Evolutionary conservation across 2,329 filamentous ascomycete genomes (phyloP), one percentile per base, ranked within the genome.

Genomic region (Cladophialophora exuberans): DNA sequence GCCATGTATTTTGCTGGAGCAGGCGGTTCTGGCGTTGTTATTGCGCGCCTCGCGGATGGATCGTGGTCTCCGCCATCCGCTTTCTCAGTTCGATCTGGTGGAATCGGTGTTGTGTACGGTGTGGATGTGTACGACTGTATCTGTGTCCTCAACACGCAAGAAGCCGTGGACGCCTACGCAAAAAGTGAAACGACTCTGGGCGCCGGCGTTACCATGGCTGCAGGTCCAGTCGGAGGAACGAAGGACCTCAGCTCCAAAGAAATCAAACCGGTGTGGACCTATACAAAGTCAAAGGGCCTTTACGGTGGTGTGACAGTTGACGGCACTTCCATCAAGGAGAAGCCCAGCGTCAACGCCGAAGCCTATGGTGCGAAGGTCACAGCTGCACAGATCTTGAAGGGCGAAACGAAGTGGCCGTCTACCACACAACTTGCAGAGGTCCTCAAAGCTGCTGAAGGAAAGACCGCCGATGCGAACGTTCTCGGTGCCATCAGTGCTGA

Each of bases 1-100:
- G 57, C 48, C 9, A 60, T 60, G 57, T 57, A 52, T 18, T 28
- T 60, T 3, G 53, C 54, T n/a, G 57, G 57, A 13, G n/a, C 57
- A 3, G 45, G 43, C 4, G 53, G 57, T 3, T 60, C 57, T 6
- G 57, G 57, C 18, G 50, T 60, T 9, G 42, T 60, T 5, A 35
- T 60, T 6, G 57, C 57, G 5, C 57, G 57, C 15, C 57, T 60
- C 7, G 23, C 57, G 2, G 50, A 57, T 36, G 57, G 57, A n/a
- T 46, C 49, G 15, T 60, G 57, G 57, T 54, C 52, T 5, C 38
- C 54, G 1, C 57, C 57, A 23, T 45, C 44, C 15, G 57, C 54
- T 3, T 54, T 60, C 25, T 26, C 39, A 22, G 57, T 60, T 10
- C 17, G 25, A 22, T 54, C 52, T 9, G 54, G 53, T 23, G 49